Evolutionary conservation across 257 asterid genomes (phyloP).

Genomic region (Ilex aquifolium): DNA sequence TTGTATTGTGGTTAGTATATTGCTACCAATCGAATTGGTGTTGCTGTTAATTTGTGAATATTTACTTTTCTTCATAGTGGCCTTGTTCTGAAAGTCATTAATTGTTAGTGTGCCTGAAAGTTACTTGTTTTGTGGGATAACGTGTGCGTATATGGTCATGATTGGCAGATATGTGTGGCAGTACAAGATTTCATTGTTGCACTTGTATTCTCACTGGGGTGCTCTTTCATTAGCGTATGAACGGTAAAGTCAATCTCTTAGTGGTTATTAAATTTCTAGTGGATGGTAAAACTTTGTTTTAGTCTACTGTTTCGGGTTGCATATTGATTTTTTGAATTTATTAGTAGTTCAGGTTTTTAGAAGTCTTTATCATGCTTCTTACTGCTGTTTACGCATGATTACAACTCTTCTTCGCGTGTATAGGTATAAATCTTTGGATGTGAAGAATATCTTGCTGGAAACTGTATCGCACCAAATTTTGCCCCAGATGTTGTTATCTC

Average conservation of each 20-base stretch:
- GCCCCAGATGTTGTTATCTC: conserved; percentile 89
- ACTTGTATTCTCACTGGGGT: conserved; percentile 88
- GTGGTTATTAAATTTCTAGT: background rate
- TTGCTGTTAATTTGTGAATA: too few species aligned
- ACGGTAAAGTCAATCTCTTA: conserved; percentile 40
- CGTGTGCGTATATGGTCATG: conserved; percentile 10
- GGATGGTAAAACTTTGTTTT: too few species aligned
- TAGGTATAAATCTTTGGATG: conserved; percentile 92
- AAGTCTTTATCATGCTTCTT: conserved; percentile 7
- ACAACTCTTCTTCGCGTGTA: conserved; percentile 22
- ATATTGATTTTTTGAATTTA: too few species aligned
- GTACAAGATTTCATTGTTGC: conserved; percentile 77
- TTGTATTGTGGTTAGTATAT: too few species aligned
- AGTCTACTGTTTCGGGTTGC: too few species aligned
- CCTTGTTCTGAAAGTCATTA: background rate
- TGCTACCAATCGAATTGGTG: too few species aligned
- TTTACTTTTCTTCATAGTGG: too few species aligned
- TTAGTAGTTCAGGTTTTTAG: background rate
- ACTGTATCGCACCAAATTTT: conserved; percentile 81
- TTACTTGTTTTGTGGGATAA: conserved; percentile 8
- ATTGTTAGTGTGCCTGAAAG: background rate
- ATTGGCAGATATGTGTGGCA: conserved; percentile 75
- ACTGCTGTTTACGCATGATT: conserved; percentile 13
- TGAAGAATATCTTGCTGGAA: conserved; percentile 93
- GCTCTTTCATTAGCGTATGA: conserved; percentile 85